Percentiles rank a stretch among this genome's conserved stretches.
Conservation (phyloP, 2,329 filamentous ascomycete genomes). For the Exophiala dermatitidis region DNA sequence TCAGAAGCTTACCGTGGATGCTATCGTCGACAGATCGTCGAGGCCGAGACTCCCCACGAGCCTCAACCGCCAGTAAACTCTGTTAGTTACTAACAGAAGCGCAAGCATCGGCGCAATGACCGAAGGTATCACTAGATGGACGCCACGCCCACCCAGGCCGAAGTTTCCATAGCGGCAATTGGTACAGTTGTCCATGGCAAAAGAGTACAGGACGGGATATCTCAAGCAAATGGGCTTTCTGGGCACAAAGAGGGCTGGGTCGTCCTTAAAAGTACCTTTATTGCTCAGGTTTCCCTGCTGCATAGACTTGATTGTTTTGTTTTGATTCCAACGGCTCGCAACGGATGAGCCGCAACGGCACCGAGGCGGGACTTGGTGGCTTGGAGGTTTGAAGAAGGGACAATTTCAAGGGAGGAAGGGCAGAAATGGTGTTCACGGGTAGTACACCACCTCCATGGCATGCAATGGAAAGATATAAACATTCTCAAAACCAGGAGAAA, state of each 20-base stretch:
- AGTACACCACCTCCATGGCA: no score
- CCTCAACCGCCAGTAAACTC: slow-evolving; percentile 26
- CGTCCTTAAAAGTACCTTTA: neutral
- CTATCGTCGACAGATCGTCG: slow-evolving; percentile 30
- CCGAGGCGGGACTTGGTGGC: neutral
- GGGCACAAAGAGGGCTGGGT: neutral
- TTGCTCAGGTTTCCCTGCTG: no score
- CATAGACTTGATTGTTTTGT: neutral
- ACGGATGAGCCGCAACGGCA: slow-evolving; percentile 9
- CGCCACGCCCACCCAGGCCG: slow-evolving; percentile 22
- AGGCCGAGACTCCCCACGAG: slow-evolving; percentile 24
- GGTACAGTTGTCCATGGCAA: slow-evolving; percentile 1
- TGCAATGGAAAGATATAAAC: no score
- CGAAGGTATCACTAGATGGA: slow-evolving; percentile 25
- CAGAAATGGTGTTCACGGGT: no score
- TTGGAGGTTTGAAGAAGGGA: neutral
- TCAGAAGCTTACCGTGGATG: slow-evolving; percentile 26
- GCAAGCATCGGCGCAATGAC: slow-evolving; percentile 27
- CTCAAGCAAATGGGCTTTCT: neutral
- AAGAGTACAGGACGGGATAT: neutral
- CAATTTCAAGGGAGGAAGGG: neutral
- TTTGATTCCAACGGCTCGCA: slow-evolving; percentile 1
- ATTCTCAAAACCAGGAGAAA: no score
- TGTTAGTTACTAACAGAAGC: slow-evolving; percentile 26
- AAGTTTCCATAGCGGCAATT: slow-evolving; percentile 3